These are phyloP conservation scores for Lizonia empirigonia DNA, from an alignment of 2,329 filamentous ascomycete species.

Conservation along the genomic window DNA sequence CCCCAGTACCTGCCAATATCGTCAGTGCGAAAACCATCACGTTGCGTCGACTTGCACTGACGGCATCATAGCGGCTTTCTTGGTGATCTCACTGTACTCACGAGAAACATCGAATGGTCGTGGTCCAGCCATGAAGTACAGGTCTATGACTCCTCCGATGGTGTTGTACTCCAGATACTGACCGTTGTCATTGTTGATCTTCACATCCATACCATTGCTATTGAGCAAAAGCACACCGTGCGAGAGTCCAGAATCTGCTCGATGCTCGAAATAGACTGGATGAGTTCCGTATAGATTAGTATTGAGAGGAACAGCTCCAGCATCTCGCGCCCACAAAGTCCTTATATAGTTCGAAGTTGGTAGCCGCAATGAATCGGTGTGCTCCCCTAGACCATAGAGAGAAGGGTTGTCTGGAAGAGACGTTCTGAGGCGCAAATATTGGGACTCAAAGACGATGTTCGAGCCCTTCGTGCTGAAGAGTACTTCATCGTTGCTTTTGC, in stretches of 20 bases:
- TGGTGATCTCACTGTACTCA: constrained; percentile 56
- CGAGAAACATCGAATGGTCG: constrained; percentile 53
- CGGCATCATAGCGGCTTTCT: constrained; percentile 55
- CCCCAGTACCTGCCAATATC: constrained; percentile 51
- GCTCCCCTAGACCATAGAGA: constrained; percentile 79
- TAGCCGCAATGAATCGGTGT: constrained; percentile 71
- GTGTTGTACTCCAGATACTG: constrained; percentile 81
- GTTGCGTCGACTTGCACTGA: neutral
- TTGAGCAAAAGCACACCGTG: constrained; percentile 46
- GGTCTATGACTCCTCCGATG: constrained; percentile 75
- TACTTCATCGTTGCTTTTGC: constrained; percentile 61
- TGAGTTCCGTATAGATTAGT: constrained; percentile 76
- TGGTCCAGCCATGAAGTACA: constrained; percentile 58
- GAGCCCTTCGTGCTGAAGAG: constrained; percentile 74
- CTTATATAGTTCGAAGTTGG: constrained; percentile 71
- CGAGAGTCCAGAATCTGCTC: constrained; percentile 50
- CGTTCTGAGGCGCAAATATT: constrained; percentile 75
- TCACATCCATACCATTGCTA: constrained; percentile 68
- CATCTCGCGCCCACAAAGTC: constrained; percentile 73
- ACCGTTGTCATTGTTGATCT: constrained; percentile 68
- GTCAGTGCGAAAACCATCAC: neutral
- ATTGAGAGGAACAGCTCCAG: constrained; percentile 63
- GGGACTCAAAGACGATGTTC: constrained; percentile 73
- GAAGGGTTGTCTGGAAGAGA: constrained; percentile 69
- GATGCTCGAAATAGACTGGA: constrained; percentile 75